Percentiles rank a stretch among this genome's conserved stretches.
phyloP scores from a whole-genome alignment of 305 asterid genomes.

The Solanum hybrid region DNA sequence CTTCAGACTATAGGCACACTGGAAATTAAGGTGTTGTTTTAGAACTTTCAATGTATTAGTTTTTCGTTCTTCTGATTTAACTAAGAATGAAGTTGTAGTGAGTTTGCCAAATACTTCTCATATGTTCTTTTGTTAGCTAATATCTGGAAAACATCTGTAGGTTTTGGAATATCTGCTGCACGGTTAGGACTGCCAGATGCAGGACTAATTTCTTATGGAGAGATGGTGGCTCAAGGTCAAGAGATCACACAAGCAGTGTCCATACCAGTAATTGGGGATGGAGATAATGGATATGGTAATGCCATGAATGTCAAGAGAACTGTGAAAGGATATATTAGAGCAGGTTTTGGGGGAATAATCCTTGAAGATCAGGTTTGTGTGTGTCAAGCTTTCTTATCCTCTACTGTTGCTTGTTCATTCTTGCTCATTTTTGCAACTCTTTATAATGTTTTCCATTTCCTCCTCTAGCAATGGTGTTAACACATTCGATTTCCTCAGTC shows the following conservation, averaged over 20 bases:
- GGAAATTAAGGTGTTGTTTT: not conserved
- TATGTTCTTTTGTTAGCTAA: slow-evolving; percentile 7
- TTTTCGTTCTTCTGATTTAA: not conserved
- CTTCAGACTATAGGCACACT: not conserved
- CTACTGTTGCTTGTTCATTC: not conserved
- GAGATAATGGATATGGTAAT: slow-evolving; percentile 92
- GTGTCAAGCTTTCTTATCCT: not conserved
- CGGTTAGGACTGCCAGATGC: slow-evolving; percentile 87
- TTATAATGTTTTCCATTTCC: not conserved
- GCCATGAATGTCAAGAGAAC: slow-evolving; percentile 96
- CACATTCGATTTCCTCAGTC: not conserved
- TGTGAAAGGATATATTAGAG: slow-evolving; percentile 65
- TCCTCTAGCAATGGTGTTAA: not conserved
- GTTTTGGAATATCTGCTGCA: slow-evolving; percentile 91
- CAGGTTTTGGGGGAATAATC: slow-evolving; percentile 90
- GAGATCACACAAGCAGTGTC: slow-evolving; percentile 72
- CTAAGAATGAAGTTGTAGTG: not conserved
- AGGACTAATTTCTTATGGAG: slow-evolving; percentile 88
- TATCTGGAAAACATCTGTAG: slow-evolving; percentile 19
- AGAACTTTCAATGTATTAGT: not conserved
- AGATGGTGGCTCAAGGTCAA: slow-evolving; percentile 85
- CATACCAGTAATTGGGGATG: slow-evolving; percentile 90
- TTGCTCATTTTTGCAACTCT: not conserved
- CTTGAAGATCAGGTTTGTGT: slow-evolving; percentile 86
- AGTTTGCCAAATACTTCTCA: slow-evolving; percentile 6